Evolutionary conservation across 805 yeast species (phyloP), one percentile per base, ranked within the genome.

Genomic region (Komagataella kurtzmanii): DNA sequence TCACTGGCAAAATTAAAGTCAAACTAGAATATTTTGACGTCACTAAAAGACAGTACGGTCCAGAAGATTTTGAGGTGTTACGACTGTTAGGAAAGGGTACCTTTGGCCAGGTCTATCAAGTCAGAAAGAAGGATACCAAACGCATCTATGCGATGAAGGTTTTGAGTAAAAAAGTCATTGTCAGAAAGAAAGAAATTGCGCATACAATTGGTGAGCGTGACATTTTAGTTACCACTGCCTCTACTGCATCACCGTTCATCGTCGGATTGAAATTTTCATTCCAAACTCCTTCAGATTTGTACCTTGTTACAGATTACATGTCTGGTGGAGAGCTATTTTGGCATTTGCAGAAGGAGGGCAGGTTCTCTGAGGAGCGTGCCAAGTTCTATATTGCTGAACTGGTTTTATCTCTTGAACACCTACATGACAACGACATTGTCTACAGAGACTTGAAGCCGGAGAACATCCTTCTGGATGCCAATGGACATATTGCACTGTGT

Each of bases 91-190:
- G 99, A 55, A 89, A 88, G 64, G 99, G 99, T 51, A 93, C 98
- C 1, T 91, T 91, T 73, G 99, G 99, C 36, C 96, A 88, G 70
- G 99, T 91, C 44, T 93, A 85, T 68, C 99, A 93, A 71, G 99
- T 93, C 47, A 81, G 85, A 56, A 93, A 91, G 75, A 77, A 76
- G 58, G 98, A 93, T 64, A 88, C 95, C 6, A 79, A 80, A 54
- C 79, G 97, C 60, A 85, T 93, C 53, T 93, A 93, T 65, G 99
- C 99, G 45, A 93, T 93, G 99, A 93, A 93, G 69, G 95, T 91
- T 24, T 77, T 93, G 51, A 85, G 95, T 23, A 93, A 93, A 67
- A 90, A 90, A 65, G 91, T 89, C 47, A 93, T 93, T 65, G 97
- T 93, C 50, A 89, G 87, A 67, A 93, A 93, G 75, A 91, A 91